Percentiles rank a stretch among this genome's conserved stretches.
Conservation (phyloP, 2,329 filamentous ascomycete species). For the Westerdykella sp. region DNA sequence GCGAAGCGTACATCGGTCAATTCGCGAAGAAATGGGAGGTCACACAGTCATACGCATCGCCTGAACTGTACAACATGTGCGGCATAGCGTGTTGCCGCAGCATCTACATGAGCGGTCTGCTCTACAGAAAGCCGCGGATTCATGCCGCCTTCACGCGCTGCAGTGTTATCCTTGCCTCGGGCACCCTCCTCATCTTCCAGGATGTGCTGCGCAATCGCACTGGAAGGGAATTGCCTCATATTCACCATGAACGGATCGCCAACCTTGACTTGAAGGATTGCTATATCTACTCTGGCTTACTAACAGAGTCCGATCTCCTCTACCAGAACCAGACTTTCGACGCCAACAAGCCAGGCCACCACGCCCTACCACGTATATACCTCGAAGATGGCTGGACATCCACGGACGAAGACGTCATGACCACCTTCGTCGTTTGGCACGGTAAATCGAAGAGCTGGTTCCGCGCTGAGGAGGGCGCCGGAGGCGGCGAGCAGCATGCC, state of each 20-base stretch:
- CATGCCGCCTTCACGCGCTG: constrained; percentile 57
- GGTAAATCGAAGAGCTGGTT: constrained; percentile 54
- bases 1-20: constrained; percentile 59
- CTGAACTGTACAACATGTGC: constrained; percentile 62
- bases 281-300: constrained; percentile 59
- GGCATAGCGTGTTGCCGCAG: constrained; percentile 57
- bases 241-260: constrained; percentile 56
- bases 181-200: constrained; percentile 57
- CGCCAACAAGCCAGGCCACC: constrained; percentile 54
- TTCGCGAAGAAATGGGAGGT: constrained; percentile 65
- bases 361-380: constrained; percentile 55
- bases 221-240: constrained; percentile 52
- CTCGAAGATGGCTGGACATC: constrained; percentile 56
- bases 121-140: constrained; percentile 59
- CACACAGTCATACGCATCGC: constrained; percentile 55
- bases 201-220: constrained; percentile 51
- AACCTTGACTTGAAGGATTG: constrained; percentile 56
- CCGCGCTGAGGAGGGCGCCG: constrained; percentile 32
- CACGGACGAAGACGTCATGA: constrained; percentile 60
- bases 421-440: constrained; percentile 62
- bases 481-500: constrained; percentile 18
- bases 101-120: constrained; percentile 54
- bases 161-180: constrained; percentile 55
- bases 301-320: constrained; percentile 57
- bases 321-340: constrained; percentile 61